Conservation (phyloP, 306 rosid genomes). For the Trifolium fragiferum region DNA sequence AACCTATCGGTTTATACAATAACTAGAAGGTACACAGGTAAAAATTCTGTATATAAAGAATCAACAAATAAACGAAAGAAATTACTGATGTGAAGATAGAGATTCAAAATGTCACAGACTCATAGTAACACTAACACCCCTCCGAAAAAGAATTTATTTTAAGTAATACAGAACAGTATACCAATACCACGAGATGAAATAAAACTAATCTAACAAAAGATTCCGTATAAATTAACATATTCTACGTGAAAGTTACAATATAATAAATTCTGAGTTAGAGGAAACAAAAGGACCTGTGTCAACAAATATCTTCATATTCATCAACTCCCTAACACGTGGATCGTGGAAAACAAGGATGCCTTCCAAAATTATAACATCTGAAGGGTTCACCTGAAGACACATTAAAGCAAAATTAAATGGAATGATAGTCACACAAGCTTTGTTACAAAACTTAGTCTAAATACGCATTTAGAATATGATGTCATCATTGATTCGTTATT, state of each 20-base stretch:
- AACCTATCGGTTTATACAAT: constrained; percentile 29
- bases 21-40: constrained; percentile 1
- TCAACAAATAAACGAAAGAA: constrained; percentile 3
- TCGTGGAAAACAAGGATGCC: constrained; percentile 98
- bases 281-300: constrained; percentile 89
- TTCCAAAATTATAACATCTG: constrained; percentile 97
- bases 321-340: constrained; percentile 89
- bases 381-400: constrained; percentile 84
- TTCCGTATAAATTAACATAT: constrained; percentile 11
- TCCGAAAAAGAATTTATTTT: neutral
- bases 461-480: constrained; percentile 30
- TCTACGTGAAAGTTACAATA: constrained; percentile 18
- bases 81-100: neutral
- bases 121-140: neutral
- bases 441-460: constrained; percentile 13
- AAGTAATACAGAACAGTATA: neutral
- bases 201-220: constrained; percentile 13
- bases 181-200: neutral
- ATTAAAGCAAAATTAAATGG: constrained; percentile 6
- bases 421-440: constrained; percentile 26
- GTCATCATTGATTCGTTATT: constrained; percentile 6
- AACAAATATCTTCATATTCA: constrained; percentile 99
- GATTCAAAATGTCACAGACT: neutral
- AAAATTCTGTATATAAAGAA: constrained; percentile 6
- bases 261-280: constrained; percentile 11